Evolutionary conservation across 2,329 filamentous ascomycete species (phyloP).

Genomic region (Pyricularia grisea): DNA sequence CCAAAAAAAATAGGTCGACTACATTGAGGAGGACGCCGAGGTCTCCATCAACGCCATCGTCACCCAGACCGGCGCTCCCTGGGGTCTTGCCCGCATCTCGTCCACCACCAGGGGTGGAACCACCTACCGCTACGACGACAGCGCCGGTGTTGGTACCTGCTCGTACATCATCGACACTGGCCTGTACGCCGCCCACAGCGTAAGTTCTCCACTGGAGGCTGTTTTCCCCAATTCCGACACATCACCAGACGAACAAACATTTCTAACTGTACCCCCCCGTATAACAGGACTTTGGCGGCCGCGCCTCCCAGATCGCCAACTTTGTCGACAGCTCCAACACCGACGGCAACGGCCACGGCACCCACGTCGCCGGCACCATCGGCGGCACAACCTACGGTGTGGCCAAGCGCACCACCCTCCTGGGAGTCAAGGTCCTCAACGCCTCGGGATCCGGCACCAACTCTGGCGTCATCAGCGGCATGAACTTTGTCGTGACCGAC

Average conservation of each 20-base stretch:
- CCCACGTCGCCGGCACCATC: conserved; percentile 36
- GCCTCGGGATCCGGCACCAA: conserved; percentile 24
- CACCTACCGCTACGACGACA: conserved; percentile 19
- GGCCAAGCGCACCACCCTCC: conserved; percentile 32
- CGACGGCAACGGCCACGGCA: conserved; percentile 37
- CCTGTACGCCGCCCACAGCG: conserved; percentile 29
- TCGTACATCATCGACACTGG: conserved; percentile 38
- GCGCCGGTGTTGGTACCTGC: conserved; percentile 19
- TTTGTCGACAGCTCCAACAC: conserved; percentile 21
- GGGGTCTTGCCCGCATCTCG: conserved; percentile 20
- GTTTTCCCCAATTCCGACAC: too few relatives aligned
- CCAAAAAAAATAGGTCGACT: conserved; percentile 16
- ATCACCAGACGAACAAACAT: too few relatives aligned
- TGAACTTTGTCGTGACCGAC: conserved; percentile 30
- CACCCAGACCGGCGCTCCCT: conserved; percentile 16
- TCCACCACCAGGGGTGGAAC: conserved; percentile 11
- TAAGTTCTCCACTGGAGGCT: conserved; percentile 13
- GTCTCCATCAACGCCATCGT: conserved; percentile 17
- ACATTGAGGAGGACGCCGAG: conserved; percentile 20
- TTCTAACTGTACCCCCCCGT: too few relatives aligned
- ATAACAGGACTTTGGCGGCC: not conserved
- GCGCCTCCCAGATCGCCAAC: not conserved
- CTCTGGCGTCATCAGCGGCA: conserved; percentile 32
- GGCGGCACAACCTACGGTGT: conserved; percentile 32
- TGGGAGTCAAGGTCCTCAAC: conserved; percentile 35